These are phyloP conservation scores for Debaryomyces sp. DNA, from an alignment of 1,139 yeast species.

Conservation along the genomic window DNA sequence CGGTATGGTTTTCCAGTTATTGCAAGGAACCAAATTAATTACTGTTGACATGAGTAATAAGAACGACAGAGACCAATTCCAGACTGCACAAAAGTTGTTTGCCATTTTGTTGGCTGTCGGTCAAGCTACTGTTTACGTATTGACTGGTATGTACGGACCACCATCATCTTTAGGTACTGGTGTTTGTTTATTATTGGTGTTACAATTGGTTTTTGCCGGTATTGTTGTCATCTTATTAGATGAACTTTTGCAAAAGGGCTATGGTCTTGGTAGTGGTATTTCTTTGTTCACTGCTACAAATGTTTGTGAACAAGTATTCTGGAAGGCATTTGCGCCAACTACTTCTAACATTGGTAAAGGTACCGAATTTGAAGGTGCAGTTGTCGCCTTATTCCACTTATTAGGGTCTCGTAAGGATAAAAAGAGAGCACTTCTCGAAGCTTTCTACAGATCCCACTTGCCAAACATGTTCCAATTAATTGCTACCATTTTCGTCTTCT, in stretches of 20 bases:
- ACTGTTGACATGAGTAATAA: conserved; percentile 85
- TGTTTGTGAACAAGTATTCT: conserved; percentile 93
- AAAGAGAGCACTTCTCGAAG: conserved; percentile 88
- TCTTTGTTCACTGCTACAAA: conserved; percentile 96
- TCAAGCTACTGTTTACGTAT: conserved; percentile 95
- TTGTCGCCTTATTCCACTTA: conserved; percentile 87
- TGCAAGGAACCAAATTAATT: conserved; percentile 91
- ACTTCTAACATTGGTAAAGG: conserved; percentile 94
- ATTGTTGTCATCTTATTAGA: conserved; percentile 87
- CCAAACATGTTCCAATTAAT: conserved; percentile 94
- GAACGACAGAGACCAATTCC: conserved; percentile 86
- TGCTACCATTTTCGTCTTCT: conserved; percentile 80
- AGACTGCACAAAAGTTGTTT: conserved; percentile 91
- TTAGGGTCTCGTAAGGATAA: conserved; percentile 88
- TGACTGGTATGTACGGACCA: conserved; percentile 97
- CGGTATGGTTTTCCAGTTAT: conserved; percentile 95
- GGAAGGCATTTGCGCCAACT: conserved; percentile 99
- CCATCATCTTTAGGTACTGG: conserved; percentile 89
- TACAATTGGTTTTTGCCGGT: conserved; percentile 95
- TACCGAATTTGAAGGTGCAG: conserved; percentile 95
- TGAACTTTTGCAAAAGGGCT: conserved; percentile 95
- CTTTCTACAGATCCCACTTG: conserved; percentile 89
- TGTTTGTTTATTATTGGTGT: conserved; percentile 82
- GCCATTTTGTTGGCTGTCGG: conserved; percentile 90
- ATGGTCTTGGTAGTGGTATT: conserved; percentile 96